Percentiles rank a stretch among this genome's conserved stretches.
Conservation (phyloP, 352 stramenopile genomes). For the Phytophthora rubi region DNA sequence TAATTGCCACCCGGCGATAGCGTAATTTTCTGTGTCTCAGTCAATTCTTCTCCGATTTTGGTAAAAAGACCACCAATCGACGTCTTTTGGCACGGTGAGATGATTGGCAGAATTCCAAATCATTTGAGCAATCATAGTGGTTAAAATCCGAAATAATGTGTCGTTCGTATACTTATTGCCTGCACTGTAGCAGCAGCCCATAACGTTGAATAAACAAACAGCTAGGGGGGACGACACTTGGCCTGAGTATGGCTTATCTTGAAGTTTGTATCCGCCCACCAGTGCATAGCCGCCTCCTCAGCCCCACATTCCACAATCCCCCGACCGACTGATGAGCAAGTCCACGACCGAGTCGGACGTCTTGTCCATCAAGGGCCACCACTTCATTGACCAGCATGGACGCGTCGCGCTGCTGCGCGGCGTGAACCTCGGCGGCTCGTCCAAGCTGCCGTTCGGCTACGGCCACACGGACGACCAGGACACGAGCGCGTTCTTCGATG, state of each 20-base stretch:
- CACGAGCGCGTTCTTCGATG: conserved; percentile 55
- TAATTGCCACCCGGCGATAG: no score
- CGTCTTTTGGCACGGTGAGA: no score
- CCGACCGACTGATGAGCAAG: neutral
- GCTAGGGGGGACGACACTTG: neutral
- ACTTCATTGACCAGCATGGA: conserved; percentile 66
- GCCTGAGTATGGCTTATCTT: conserved; percentile 8
- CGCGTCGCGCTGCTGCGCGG: conserved; percentile 58
- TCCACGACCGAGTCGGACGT: conserved; percentile 21
- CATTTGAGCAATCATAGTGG: no score
- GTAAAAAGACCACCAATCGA: no score
- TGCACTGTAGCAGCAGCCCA: neutral
- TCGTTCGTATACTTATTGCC: no score
- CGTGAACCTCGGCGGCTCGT: conserved; percentile 73
- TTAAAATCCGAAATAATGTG: no score
- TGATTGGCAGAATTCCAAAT: no score
- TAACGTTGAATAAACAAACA: neutral
- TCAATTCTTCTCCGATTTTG: no score
- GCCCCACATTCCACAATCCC: neutral
- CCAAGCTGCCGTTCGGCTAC: conserved; percentile 61
- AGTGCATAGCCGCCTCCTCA: neutral
- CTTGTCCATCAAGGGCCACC: conserved; percentile 51
- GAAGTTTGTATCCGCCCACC: conserved; percentile 21
- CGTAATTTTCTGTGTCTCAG: no score
- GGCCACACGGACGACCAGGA: conserved; percentile 36